phyloP scores from a whole-genome alignment of 177 flowering plant species.

The Vitis hybrid region DNA sequence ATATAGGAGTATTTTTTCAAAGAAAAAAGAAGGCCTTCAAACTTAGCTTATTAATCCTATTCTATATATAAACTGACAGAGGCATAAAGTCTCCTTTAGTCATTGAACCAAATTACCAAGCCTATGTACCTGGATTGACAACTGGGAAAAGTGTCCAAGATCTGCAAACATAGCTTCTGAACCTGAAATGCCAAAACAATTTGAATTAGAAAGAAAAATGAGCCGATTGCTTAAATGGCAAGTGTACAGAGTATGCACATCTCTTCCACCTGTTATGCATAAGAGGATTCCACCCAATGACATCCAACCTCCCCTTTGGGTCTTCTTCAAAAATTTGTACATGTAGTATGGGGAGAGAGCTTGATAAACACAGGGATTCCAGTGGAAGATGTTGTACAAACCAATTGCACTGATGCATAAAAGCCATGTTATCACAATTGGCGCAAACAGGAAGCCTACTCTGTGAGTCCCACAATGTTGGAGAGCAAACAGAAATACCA shows the following conservation, averaged over 20 bases:
- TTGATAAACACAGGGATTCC: constrained; percentile 62
- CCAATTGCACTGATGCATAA: constrained; percentile 69
- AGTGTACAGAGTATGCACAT: background rate
- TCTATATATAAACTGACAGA: background rate
- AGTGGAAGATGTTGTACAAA: constrained; percentile 55
- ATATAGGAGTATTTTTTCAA: too few relatives aligned
- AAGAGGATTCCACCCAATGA: constrained; percentile 69
- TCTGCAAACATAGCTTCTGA: constrained; percentile 83
- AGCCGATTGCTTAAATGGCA: background rate
- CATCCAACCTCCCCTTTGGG: constrained; percentile 67
- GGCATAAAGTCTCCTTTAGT: background rate
- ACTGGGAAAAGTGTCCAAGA: constrained; percentile 70
- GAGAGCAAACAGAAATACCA: constrained; percentile 53
- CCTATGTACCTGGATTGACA: constrained; percentile 53
- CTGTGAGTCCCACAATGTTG: constrained; percentile 76
- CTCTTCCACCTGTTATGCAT: constrained; percentile 59
- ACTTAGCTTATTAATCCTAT: too few relatives aligned
- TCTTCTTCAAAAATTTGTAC: constrained; percentile 67
- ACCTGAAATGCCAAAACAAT: constrained; percentile 26
- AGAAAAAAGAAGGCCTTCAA: too few relatives aligned
- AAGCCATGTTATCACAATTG: constrained; percentile 63
- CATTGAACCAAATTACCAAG: background rate
- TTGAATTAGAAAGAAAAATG: background rate
- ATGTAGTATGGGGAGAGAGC: constrained; percentile 71
- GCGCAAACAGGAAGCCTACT: constrained; percentile 66